Base-by-base conservation (phyloP, 768 basidiomycete species). In the Pisolithus microcarpus region DNA sequence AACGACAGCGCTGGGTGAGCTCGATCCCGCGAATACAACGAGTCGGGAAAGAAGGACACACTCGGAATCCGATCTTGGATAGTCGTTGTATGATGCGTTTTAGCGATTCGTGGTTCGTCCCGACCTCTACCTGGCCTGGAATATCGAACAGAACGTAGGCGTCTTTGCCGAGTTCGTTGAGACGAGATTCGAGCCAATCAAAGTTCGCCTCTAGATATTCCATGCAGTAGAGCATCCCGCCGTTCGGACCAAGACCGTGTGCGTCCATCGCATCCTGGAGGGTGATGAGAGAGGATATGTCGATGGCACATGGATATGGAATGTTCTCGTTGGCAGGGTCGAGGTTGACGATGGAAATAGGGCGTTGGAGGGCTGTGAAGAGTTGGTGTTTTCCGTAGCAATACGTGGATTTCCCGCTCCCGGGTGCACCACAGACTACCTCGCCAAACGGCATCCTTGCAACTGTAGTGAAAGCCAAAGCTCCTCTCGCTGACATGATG, bases 51-150 rank as follows among this genome's bases (percentile, higher is more conserved):
- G 36, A 18, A 43, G 70, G 10, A 73, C 92, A 71, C 70, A 98
- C 95, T 72, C 95, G 76, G 64, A 90, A 93, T 15, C 85, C 84
- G 59, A 73, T 65, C 71, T 91, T 94, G 38, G 73, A 73, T 52
- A 94, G 69, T 61, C 72, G 80, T 16, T 68, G 43, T 26, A 95
- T 75, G 54, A 98, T 86, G 47, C 74, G 75, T 71, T 88, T 92
- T 58, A 97, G 63, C 60, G 91, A 91, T 7, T 85, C 82, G 65
- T 98, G 95, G 64, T 95, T 96, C 47, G 96, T 99, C 67, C 89
- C 92, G 43, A 99, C 72, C 67, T 99, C 96, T 47, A 98, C 96
- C 71, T 99, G 96, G 1, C 96, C 96, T 0, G 96, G 93, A 5
- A 96, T 78, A 66, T 99, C 96, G 66, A 99, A 96, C 34, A 99